Evolutionary conservation across 345 rosid species (phyloP), one percentile per base, ranked within the genome.

Genomic region (Orychophragmus violaceus): DNA sequence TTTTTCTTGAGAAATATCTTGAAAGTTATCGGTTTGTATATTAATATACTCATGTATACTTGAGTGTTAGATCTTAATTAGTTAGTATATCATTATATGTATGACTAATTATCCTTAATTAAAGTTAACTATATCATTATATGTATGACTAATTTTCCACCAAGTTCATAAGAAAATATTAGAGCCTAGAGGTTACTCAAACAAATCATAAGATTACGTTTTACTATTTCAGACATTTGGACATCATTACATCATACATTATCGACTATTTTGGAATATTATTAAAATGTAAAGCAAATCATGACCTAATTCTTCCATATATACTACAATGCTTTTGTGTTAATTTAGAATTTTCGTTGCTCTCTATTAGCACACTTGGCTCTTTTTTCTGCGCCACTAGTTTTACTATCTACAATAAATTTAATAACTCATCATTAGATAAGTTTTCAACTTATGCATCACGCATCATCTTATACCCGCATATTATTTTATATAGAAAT

Each of bases 291-390:
- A 51, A 62, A 67, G 56, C 72, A 64, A 29, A 32, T 74, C 72
- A 52, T 60, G 72, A 74, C 73, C 73, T 67, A 74, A 74, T 41
- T 66, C 68, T 60, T 74, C 52, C 68, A 66, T n/a, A n/a, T n/a
- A n/a, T 58, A 58, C 45, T 70, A 29, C 41, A 37, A 39, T 42
- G 19, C 22, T 65, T 64, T 36, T 30, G 22, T 49, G 30, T 65
- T 22, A 39, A 48, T 37, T 58, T 21, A 49, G 35, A 22, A 14
- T 65, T 59, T 27, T 59, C 27, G 13, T 37, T 24, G 62, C 17
- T 59, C 23, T 65, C 66, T 50, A 29, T 58, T 50, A 17, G 54
- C 29, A 65, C 66, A 58, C 46, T 58, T 58, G 71, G 66, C 54
- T 58, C 61, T 39, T 72, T 50, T 59, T 22, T 72, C 37, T 39